phyloP scores from a whole-genome alignment of 495 filamentous ascomycete species.

The Aspergillus heteromorphus region DNA sequence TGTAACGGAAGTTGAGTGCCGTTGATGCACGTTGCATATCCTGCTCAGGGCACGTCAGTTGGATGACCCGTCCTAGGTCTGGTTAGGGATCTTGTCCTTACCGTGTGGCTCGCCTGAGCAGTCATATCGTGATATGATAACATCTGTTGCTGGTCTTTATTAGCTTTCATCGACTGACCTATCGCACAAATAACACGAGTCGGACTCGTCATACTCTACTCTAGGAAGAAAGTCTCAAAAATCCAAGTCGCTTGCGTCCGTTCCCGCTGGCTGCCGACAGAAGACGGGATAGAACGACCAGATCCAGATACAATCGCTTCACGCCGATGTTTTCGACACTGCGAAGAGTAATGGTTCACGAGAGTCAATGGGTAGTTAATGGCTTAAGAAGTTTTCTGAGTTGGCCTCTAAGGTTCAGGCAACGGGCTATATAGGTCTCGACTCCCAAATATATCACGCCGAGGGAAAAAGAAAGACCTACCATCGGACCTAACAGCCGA shows the following conservation, averaged over 20 bases:
- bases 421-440: slow-evolving; percentile 2
- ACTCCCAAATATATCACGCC: slow-evolving; percentile 13
- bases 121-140: slow-evolving; percentile 18
- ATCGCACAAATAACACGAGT: slow-evolving; percentile 11
- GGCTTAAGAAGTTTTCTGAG: neutral
- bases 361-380: neutral
- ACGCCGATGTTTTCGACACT: neutral
- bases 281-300: neutral
- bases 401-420: neutral
- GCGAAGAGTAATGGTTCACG: neutral
- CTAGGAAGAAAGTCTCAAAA: neutral
- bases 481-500: neutral
- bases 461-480: neutral
- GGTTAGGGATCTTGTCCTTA: slow-evolving; percentile 5
- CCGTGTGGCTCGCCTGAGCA: slow-evolving; percentile 15
- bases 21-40: slow-evolving; percentile 7
- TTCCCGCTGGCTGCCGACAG: neutral
- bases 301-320: neutral
- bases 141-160: slow-evolving; percentile 12
- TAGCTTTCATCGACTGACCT: slow-evolving; percentile 9
- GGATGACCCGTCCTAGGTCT: neutral
- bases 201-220: slow-evolving; percentile 14
- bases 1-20: slow-evolving; percentile 20
- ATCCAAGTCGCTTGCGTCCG: neutral
- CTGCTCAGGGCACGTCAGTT: slow-evolving; percentile 11